phyloP scores from a whole-genome alignment of 805 yeast species.

The Monosporozyma servazzii region DNA sequence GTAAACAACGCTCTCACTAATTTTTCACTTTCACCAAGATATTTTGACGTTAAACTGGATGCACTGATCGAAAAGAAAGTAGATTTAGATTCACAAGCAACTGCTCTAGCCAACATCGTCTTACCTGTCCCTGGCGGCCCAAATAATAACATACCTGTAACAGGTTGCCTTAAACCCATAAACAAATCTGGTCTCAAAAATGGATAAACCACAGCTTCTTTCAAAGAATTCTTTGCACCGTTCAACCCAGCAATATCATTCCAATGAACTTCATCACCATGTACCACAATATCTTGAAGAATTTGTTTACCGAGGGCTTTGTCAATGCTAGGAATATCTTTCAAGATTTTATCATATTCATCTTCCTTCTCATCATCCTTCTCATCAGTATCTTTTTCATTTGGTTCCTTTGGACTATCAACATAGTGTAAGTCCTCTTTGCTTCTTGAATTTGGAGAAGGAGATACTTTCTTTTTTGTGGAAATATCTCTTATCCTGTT shows the following conservation, averaged over 20 bases:
- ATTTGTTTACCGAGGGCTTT: slow-evolving; percentile 72
- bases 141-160: slow-evolving; percentile 88
- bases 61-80: slow-evolving; percentile 90
- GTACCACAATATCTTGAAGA: slow-evolving; percentile 76
- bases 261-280: slow-evolving; percentile 90
- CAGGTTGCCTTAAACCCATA: slow-evolving; percentile 85
- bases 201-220: slow-evolving; percentile 94
- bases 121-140: slow-evolving; percentile 99
- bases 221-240: slow-evolving; percentile 76
- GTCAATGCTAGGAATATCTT: slow-evolving; percentile 57
- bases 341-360: slow-evolving; percentile 23
- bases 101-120: slow-evolving; percentile 94
- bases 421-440: not conserved
- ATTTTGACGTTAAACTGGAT: slow-evolving; percentile 78
- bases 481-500: not conserved
- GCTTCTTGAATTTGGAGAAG: not conserved
- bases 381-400: not conserved
- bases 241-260: slow-evolving; percentile 91
- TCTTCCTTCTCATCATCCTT: slow-evolving; percentile 1
- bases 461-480: not conserved
- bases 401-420: not conserved
- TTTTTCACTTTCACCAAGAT: slow-evolving; percentile 89
- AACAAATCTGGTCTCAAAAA: slow-evolving; percentile 89
- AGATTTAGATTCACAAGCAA: slow-evolving; percentile 88
- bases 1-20: slow-evolving; percentile 81